Conservation (phyloP, 1,139 yeast species). For the Spathaspora sp. region DNA sequence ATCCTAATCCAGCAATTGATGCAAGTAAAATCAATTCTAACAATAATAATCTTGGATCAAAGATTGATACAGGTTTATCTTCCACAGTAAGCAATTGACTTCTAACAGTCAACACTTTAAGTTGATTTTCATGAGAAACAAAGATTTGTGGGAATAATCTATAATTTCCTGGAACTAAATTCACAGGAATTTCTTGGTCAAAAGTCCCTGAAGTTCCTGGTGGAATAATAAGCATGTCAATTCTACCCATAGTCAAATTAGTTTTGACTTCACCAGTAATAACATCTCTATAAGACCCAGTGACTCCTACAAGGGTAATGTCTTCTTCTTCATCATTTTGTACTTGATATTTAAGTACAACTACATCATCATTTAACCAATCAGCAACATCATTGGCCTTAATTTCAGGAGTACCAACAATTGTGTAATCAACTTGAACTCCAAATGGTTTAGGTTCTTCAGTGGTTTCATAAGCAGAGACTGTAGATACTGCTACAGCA, state of each 20-base stretch:
- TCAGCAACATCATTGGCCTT: slow-evolving; percentile 39
- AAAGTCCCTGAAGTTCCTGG: slow-evolving; percentile 51
- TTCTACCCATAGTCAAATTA: slow-evolving; percentile 62
- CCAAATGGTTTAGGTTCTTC: slow-evolving; percentile 25
- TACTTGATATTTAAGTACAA: slow-evolving; percentile 55
- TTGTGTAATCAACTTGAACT: slow-evolving; percentile 40
- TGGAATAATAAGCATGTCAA: slow-evolving; percentile 60
- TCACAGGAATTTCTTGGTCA: slow-evolving; percentile 55
- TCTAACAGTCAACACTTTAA: slow-evolving; percentile 58
- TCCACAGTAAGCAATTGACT: slow-evolving; percentile 56
- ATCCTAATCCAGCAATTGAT: slow-evolving; percentile 51
- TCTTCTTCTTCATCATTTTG: slow-evolving; percentile 56
- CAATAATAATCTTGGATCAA: slow-evolving; percentile 70
- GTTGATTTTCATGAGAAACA: slow-evolving; percentile 50
- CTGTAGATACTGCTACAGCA: slow-evolving; percentile 17
- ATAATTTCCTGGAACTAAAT: slow-evolving; percentile 59
- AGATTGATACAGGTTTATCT: slow-evolving; percentile 69
- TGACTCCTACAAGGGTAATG: slow-evolving; percentile 63
- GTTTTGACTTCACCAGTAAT: slow-evolving; percentile 50
- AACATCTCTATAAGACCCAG: slow-evolving; percentile 67
- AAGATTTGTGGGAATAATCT: slow-evolving; percentile 61
- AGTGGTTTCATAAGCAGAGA: slow-evolving; percentile 19
- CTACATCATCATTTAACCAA: slow-evolving; percentile 51
- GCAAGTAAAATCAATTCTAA: slow-evolving; percentile 56
- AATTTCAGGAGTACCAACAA: slow-evolving; percentile 41